phyloP scores from a whole-genome alignment of 2,329 filamentous ascomycete genomes.

The Sporothrix dimorphospora region DNA sequence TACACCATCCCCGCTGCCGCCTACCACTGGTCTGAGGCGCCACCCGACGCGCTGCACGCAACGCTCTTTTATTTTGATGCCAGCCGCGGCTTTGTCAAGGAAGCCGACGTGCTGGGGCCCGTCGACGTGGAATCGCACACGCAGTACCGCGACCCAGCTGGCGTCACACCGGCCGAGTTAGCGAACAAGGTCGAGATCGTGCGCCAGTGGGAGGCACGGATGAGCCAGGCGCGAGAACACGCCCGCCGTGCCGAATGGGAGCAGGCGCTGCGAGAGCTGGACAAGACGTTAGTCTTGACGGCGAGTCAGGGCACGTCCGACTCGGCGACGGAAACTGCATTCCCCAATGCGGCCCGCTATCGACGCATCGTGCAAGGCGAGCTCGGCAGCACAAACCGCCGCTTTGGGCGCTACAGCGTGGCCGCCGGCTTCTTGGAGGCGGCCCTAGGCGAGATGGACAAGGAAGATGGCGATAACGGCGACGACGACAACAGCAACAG shows the following conservation, averaged over 20 bases:
- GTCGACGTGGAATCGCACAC: background rate
- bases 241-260: background rate
- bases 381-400: constrained; percentile 1
- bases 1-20: constrained; percentile 2
- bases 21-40: background rate
- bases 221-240: background rate
- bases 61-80: constrained; percentile 2
- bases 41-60: background rate
- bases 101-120: background rate
- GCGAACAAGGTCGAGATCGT: background rate
- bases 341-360: background rate
- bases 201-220: background rate
- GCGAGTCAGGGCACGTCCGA: too few relatives aligned
- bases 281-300: background rate
- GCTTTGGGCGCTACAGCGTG: background rate
- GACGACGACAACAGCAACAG: too few relatives aligned
- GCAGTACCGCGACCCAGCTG: background rate
- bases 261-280: background rate
- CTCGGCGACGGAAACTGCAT: too few relatives aligned
- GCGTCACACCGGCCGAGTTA: background rate
- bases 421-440: background rate
- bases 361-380: background rate
- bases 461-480: background rate
- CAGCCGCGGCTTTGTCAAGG: background rate
- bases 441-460: background rate